These are phyloP conservation scores for Amanita pseudoporphyria DNA, from an alignment of 768 basidiomycete genomes.

Conservation along the genomic window DNA sequence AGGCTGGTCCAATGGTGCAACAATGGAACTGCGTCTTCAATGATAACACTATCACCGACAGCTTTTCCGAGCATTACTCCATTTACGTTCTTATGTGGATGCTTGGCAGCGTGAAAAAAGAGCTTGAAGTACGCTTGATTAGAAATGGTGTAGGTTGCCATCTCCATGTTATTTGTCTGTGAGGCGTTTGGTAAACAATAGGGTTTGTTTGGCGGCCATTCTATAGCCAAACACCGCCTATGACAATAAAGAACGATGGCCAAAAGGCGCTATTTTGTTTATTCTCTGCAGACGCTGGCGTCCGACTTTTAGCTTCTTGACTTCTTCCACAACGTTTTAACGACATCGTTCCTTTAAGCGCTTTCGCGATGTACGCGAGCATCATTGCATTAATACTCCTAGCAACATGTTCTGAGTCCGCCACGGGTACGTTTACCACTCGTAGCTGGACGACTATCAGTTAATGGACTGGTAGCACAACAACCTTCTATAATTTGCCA, in stretches of 20 bases:
- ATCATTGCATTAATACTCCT: conserved; percentile 7
- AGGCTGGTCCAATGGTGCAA: conserved; percentile 81
- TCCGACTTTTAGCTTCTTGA: conserved; percentile 5
- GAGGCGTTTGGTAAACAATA: no score
- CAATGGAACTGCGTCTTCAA: conserved; percentile 64
- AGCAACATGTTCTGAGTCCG: background rate
- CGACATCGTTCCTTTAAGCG: background rate
- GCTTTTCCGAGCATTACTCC: conserved; percentile 64
- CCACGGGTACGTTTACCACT: background rate
- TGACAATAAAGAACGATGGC: no score
- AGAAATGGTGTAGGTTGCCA: conserved; percentile 40
- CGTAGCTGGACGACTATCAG: background rate
- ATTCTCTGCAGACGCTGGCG: conserved; percentile 4
- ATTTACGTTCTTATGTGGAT: conserved; percentile 66
- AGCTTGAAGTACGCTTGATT: conserved; percentile 63
- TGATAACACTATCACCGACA: conserved; percentile 26
- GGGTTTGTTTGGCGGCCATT: background rate
- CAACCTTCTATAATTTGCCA: conserved; percentile 60
- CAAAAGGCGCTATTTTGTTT: background rate
- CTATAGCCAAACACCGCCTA: background rate
- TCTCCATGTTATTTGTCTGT: background rate
- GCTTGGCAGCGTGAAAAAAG: conserved; percentile 71
- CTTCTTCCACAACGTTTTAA: conserved; percentile 2
- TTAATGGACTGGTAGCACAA: conserved; percentile 30
- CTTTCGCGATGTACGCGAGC: conserved; percentile 8